Evolutionary conservation across 1,284 basidiomycete species (phyloP).

Genomic region (Amylostereum areolatum): DNA sequence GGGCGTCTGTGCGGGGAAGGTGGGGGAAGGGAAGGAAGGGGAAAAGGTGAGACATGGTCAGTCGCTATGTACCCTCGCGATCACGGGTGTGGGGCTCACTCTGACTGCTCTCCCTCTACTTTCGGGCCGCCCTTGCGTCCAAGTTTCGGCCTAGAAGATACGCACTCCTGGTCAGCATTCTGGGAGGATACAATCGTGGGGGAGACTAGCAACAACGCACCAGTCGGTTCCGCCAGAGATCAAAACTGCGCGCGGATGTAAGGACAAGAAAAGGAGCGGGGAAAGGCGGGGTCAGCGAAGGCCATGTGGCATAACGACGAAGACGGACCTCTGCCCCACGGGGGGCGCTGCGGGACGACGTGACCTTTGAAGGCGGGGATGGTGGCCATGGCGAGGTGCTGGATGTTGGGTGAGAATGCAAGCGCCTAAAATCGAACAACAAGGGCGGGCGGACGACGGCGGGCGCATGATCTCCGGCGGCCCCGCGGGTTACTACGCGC

Average conservation of each 20-base stretch:
- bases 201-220: constrained; percentile 34
- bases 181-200: constrained; percentile 2
- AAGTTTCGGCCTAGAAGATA: constrained; percentile 48
- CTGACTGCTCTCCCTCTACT: constrained; percentile 33
- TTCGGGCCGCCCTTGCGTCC: constrained; percentile 56
- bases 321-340: no score
- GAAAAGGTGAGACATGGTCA: constrained; percentile 3
- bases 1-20: constrained; percentile 33
- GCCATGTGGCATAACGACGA: no score
- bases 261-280: no score
- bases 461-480: no score
- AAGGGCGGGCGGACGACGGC: no score
- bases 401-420: no score
- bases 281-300: no score
- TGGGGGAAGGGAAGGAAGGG: constrained; percentile 4
- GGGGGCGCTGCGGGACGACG: no score
- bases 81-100: constrained; percentile 8
- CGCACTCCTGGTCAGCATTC: constrained; percentile 1
- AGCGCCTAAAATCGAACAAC: no score
- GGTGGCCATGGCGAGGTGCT: no score
- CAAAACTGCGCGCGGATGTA: constrained; percentile 43
- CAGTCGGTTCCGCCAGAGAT: constrained; percentile 85
- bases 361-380: no score
- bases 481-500: no score
- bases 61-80: not conserved